Base-by-base conservation (phyloP, 192 early-diverging fungal species). In the Entophlyctis luteolus region DNA sequence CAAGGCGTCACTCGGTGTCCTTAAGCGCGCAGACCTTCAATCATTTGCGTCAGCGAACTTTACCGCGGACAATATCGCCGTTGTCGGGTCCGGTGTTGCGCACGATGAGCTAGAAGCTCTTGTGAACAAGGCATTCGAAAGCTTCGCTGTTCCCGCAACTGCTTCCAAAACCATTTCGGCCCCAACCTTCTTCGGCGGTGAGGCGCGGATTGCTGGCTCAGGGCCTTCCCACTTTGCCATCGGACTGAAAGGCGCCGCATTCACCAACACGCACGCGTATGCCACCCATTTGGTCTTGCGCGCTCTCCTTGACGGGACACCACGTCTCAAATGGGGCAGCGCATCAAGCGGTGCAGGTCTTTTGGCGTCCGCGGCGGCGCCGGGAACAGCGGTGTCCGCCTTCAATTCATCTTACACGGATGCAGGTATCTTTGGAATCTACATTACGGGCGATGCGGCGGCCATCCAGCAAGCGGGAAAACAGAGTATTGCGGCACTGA, bases 331-430 rank as follows among this genome's bases (percentile, higher is more conserved):
- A 70, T 81, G 82, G 78, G 82, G 78, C 22, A 36, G 10, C 18
- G 25, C 48, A 37, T 56, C 56, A 25, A n/a, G n/a, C n/a, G n/a
- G n/a, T n/a, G n/a, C n/a, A n/a, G 76, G 74, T 36, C 77, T 86
- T 12, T 81, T 98, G 46, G 81, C 87, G 47, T 79, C 81, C 45
- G 80, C 87, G 36, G 56, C 87, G 33, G 75, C 86, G 42, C 78
- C 84, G 59, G 73, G 74, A 20, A 18, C 3, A 29, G 71, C 75
- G 34, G n/a, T n/a, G n/a, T 20, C 57, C 6, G 86, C 92, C 28
- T 96, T 98, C 78, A 86, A 89, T 73, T 79, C 86, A 62, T 79
- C 86, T 8, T 99, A 96, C 86, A 87, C 91, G 16, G 94, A 96
- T 76, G 88, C 93, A 42, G 94, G 90, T 55, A 80, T 99, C 39